Conservation (phyloP, 2,329 filamentous ascomycete genomes). For the Alternaria panax region DNA sequence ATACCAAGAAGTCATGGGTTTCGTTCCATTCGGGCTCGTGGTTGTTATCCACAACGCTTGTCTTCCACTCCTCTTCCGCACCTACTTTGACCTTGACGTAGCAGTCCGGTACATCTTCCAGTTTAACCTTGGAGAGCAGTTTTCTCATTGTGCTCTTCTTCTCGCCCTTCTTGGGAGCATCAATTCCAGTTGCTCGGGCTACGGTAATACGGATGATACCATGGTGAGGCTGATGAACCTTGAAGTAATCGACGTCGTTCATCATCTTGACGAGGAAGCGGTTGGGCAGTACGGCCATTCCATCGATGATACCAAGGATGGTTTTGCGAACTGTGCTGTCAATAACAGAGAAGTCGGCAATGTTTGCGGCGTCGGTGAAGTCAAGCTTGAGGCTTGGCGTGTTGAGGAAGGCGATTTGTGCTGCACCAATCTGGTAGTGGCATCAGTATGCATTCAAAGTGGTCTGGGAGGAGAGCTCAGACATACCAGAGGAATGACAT, state of each 20-base stretch:
- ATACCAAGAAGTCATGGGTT: conserved; percentile 58
- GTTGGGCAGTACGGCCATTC: conserved; percentile 59
- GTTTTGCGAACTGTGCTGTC: conserved; percentile 56
- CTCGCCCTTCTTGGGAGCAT: conserved; percentile 46
- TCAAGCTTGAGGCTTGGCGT: conserved; percentile 56
- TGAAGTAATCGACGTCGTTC: conserved; percentile 57
- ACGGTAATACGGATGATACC: conserved; percentile 57
- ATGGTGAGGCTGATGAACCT: conserved; percentile 55
- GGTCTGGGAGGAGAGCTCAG: not conserved
- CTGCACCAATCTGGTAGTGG: conserved; percentile 55
- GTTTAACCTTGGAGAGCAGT: conserved; percentile 52
- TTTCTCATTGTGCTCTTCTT: conserved; percentile 49
- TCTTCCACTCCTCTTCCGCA: conserved; percentile 56
- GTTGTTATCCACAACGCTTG: conserved; percentile 53
- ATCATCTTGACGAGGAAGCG: conserved; percentile 60
- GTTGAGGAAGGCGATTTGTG: conserved; percentile 60
- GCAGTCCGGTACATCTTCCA: conserved; percentile 59
- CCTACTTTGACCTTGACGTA: conserved; percentile 56
- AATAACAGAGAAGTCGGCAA: conserved; percentile 54
- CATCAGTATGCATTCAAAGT: conserved; percentile 10
- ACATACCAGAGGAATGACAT: conserved; percentile 56
- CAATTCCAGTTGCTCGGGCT: conserved; percentile 51
- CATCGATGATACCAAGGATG: conserved; percentile 54
- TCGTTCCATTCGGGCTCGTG: conserved; percentile 58
- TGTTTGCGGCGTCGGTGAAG: conserved; percentile 58